Percentiles rank a stretch among this genome's conserved stretches.
Evolutionary conservation across 2,329 filamentous ascomycete genomes (phyloP).

Genomic region (Fusarium guadeloupense): DNA sequence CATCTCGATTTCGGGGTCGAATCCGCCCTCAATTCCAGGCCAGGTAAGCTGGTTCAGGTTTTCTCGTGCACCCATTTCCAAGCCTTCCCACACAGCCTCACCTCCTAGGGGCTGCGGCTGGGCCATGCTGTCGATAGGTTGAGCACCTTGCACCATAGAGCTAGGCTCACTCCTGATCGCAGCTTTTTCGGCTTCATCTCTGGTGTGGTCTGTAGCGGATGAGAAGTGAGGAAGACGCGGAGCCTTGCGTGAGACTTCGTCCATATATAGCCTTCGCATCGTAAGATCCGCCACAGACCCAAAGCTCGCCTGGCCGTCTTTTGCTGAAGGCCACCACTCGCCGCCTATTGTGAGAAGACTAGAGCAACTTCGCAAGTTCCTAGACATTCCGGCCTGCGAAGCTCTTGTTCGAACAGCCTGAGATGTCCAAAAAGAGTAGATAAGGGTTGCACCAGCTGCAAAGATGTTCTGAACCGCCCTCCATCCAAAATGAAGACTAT

Average conservation of each 20-base stretch:
- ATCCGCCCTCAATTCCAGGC: not conserved
- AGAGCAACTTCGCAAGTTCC: constrained; percentile 45
- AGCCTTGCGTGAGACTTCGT: constrained; percentile 1
- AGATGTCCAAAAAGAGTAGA: constrained; percentile 52
- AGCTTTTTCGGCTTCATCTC: not conserved
- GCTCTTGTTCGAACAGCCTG: constrained; percentile 37
- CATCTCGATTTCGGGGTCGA: constrained; percentile 31
- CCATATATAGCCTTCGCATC: constrained; percentile 17
- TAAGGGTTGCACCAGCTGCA: constrained; percentile 49
- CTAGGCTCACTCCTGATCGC: not conserved
- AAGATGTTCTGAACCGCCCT: constrained; percentile 52
- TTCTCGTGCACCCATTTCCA: not conserved
- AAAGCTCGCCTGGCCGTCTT: constrained; percentile 46
- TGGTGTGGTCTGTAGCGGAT: not conserved
- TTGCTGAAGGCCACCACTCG: constrained; percentile 53
- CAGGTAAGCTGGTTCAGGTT: not conserved
- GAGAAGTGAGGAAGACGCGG: constrained; percentile 1
- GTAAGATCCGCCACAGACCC: constrained; percentile 28
- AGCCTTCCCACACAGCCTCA: constrained; percentile 2
- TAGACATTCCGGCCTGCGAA: constrained; percentile 18
- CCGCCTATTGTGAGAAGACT: constrained; percentile 51
- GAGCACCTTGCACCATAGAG: not conserved
- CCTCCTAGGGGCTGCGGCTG: not conserved
- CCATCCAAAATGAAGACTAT: constrained; percentile 48
- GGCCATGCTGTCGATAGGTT: not conserved